Evolutionary conservation across 108 stramenopile species (phyloP).

Genomic region (Cylindrotheca closterium): DNA sequence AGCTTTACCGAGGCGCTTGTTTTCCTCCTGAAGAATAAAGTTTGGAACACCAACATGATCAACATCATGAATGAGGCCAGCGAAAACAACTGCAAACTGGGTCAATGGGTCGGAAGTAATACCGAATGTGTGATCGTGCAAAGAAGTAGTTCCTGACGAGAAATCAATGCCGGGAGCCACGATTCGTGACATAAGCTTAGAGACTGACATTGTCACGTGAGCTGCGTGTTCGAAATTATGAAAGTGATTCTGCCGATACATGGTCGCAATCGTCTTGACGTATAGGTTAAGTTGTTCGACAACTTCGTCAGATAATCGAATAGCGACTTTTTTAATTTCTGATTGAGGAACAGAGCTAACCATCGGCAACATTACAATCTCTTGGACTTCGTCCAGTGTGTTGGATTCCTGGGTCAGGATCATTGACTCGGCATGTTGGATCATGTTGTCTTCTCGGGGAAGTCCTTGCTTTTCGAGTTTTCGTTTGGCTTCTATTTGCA

Average conservation of each 20-base stretch:
- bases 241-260: constrained; percentile 44
- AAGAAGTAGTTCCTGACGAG: not conserved
- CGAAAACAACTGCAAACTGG: constrained; percentile 2
- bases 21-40: constrained; percentile 36
- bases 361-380: constrained; percentile 14
- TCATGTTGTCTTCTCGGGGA: not conserved
- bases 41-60: constrained; percentile 37
- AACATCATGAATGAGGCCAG: constrained; percentile 39
- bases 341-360: not conserved
- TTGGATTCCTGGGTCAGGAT: not conserved
- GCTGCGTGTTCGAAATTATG: constrained; percentile 54
- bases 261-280: constrained; percentile 12
- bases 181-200: constrained; percentile 31
- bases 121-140: constrained; percentile 10
- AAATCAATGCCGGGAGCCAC: constrained; percentile 10
- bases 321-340: not conserved
- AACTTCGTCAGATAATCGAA: not conserved
- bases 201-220: constrained; percentile 42
- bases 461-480: not conserved
- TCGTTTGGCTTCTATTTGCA: not conserved
- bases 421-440: constrained; percentile 1
- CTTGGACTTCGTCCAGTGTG: constrained; percentile 29
- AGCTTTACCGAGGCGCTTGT: constrained; percentile 30
- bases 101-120: constrained; percentile 9
- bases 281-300: constrained; percentile 16